Evolutionary conservation across 2,329 filamentous ascomycete species (phyloP).

Genomic region (Incumbomyces lentus): DNA sequence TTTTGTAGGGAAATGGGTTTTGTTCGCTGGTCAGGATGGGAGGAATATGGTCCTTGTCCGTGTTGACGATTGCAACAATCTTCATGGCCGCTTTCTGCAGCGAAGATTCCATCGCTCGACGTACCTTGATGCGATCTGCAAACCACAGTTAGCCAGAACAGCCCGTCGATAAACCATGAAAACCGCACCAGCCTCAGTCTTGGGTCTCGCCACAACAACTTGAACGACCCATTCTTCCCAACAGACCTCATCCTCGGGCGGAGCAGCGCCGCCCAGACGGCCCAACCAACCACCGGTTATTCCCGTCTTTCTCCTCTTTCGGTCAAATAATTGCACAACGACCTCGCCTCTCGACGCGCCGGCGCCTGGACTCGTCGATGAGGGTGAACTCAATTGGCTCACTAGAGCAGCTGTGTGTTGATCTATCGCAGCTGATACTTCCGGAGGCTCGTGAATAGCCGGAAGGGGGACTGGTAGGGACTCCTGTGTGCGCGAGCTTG

Average conservation of each 20-base stretch:
- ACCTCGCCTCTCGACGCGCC: constrained; percentile 65
- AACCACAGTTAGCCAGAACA: neutral
- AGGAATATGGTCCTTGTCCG: constrained; percentile 89
- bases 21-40: constrained; percentile 85
- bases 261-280: constrained; percentile 33
- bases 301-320: constrained; percentile 70
- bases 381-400: constrained; percentile 59
- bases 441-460: constrained; percentile 68
- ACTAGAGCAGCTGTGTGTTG: constrained; percentile 70
- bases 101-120: constrained; percentile 81
- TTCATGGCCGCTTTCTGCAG: constrained; percentile 81
- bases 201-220: constrained; percentile 81
- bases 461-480: constrained; percentile 67
- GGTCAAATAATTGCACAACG: constrained; percentile 88
- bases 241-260: constrained; percentile 82
- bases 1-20: constrained; percentile 93
- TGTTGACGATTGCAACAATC: constrained; percentile 76
- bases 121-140: constrained; percentile 74
- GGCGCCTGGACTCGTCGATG: constrained; percentile 28
- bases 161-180: constrained; percentile 1
- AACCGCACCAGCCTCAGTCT: constrained; percentile 70
- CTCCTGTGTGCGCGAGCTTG: constrained; percentile 11
- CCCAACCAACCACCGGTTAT: constrained; percentile 43
- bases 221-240: constrained; percentile 96
- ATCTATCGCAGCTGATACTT: constrained; percentile 89